Evolutionary conservation across 441 rosid genomes (phyloP), one percentile per base, ranked within the genome.

Genomic region (Lagerstroemia fauriei): DNA sequence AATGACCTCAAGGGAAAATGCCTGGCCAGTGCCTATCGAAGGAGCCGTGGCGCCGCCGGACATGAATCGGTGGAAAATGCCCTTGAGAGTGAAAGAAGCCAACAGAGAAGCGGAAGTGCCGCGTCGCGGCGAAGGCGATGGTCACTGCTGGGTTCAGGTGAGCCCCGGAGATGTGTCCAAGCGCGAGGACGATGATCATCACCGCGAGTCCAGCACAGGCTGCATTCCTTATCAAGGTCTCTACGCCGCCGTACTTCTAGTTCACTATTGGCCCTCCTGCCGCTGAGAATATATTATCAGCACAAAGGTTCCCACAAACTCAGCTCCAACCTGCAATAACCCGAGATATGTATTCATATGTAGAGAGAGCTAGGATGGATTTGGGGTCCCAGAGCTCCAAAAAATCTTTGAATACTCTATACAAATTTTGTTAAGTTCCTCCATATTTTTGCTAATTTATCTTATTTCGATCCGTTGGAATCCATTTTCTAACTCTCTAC

Each of bases 61-160:
- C 44, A 73, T 72, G 31, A 71, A 12, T 20, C 77, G 76, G 48
- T 57, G 59, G 53, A 80, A 80, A 38, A 80, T 72, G 7, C 77
- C 82, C 66, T 80, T 80, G 75, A 80, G 76, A n/a, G 57, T 65
- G 34, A 70, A 80, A 41, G 82, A 80, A 71, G 82, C 77, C 34
- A 65, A 34, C 16, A 72, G 22, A 27, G 82, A 80, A 29, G 53
- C 82, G 0, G 72, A 80, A 72, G 76, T 80, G 51, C 38, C 71
- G 68, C 0, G 68, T 70, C 29, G 44, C 76, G 0, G 82, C 77
- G 0, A 71, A 80, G 65, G 82, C 82, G 18, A 72, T 51, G 7
- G 82, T 80, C 77, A 80, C 82, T 13, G 77, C 72, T 0, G 82
- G 82, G 69, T 80, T 80, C 69, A 80, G 34, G 77, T 80, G 82